phyloP scores from a whole-genome alignment of 2,329 filamentous ascomycete species.

The Trichophaea hybrida region DNA sequence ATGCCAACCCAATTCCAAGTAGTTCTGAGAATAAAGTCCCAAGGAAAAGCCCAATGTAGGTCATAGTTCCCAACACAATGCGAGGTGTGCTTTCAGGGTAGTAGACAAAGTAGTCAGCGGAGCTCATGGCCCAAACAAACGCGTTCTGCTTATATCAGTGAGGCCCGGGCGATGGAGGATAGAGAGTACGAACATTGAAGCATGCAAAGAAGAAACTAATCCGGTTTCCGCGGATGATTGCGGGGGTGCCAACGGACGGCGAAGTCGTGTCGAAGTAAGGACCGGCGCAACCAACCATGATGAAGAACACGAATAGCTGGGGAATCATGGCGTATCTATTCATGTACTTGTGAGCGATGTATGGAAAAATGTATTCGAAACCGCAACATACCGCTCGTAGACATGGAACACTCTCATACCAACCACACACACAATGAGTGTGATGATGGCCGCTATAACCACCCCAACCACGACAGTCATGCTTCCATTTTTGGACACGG shows the following conservation, averaged over 20 bases:
- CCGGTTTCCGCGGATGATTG: constrained; percentile 42
- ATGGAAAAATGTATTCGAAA: background rate
- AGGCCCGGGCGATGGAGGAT: background rate
- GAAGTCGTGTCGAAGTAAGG: constrained; percentile 43
- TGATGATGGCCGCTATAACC: constrained; percentile 47
- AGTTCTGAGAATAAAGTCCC: constrained; percentile 49
- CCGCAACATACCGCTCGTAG: constrained; percentile 43
- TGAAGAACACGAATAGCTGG: constrained; percentile 45
- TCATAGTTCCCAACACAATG: constrained; percentile 35
- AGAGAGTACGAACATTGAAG: background rate
- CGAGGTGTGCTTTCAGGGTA: constrained; percentile 42
- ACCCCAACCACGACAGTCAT: constrained; percentile 54
- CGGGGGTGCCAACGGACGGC: constrained; percentile 38
- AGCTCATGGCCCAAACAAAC: constrained; percentile 48
- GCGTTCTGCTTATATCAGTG: constrained; percentile 47
- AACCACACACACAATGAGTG: constrained; percentile 51
- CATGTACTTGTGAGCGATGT: constrained; percentile 13
- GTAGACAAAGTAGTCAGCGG: constrained; percentile 56
- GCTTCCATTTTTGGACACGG: constrained; percentile 43
- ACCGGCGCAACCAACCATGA: constrained; percentile 48
- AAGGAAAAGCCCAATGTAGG: constrained; percentile 41
- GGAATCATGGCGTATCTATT: constrained; percentile 48
- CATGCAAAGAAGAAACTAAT: constrained; percentile 50
- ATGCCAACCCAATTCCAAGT: constrained; percentile 47
- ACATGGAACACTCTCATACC: constrained; percentile 53